Percentiles rank a stretch among this genome's conserved stretches.
Evolutionary conservation across 371 early-diverging fungal species (phyloP).

Genomic region (Lichtheimia ornata): DNA sequence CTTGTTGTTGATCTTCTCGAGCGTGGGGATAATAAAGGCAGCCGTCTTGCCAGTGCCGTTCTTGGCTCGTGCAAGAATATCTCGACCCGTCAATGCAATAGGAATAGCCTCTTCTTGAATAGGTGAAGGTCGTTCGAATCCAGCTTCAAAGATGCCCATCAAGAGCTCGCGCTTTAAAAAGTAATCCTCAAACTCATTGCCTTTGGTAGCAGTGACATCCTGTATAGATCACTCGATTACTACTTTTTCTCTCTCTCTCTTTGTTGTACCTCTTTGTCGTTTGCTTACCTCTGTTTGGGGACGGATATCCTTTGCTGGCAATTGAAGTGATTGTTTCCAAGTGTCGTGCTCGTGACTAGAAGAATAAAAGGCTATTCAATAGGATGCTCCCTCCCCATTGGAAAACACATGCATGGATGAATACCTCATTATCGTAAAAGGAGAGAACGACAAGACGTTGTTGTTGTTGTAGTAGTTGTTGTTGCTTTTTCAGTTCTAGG

Average conservation of each 20-base stretch:
- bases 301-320: constrained; percentile 82
- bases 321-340: constrained; percentile 76
- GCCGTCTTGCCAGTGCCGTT: constrained; percentile 99
- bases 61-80: constrained; percentile 96
- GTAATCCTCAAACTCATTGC: constrained; percentile 98
- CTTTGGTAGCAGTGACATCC: constrained; percentile 96
- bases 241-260: not conserved
- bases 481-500: not conserved
- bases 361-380: not conserved
- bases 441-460: not conserved
- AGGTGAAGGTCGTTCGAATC: constrained; percentile 97
- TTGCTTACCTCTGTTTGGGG: constrained; percentile 82
- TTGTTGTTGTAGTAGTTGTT: not conserved
- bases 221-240: constrained; percentile 11
- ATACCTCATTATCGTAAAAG: not conserved
- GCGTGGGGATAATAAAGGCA: constrained; percentile 93
- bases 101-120: constrained; percentile 99
- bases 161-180: constrained; percentile 94
- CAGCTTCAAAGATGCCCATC: constrained; percentile 98
- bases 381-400: not conserved
- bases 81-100: constrained; percentile 93
- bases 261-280: not conserved
- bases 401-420: not conserved
- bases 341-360: constrained; percentile 62
- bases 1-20: constrained; percentile 90